Evolutionary conservation across 2,329 filamentous ascomycete genomes (phyloP), one percentile per base, ranked within the genome.

Genomic region (Zopfia rhizophila): DNA sequence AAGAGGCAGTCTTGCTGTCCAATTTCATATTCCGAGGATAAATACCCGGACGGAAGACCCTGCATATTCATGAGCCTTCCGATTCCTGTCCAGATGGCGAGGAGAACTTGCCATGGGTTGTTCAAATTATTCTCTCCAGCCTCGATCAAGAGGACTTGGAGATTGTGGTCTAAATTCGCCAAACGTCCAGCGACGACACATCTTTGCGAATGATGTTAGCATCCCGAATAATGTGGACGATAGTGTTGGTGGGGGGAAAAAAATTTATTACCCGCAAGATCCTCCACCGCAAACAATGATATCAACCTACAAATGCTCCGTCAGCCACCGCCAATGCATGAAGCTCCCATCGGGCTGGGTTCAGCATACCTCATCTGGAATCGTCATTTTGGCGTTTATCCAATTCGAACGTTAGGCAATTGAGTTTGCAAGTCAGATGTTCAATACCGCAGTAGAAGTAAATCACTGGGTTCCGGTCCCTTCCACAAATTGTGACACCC

Each of bases 21-120:
- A 90, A 68, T 72, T 90, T 85, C 87, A 89, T 90, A 74, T 91
- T 91, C 32, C 79, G 76, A n/a, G 88, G 88, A 72, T 87, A 91
- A 68, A 91, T 87, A 42, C 86, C 88, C 3, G 87, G 88, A 5
- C 87, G 83, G 73, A 82, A 90, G 10, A 91, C 87, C 84, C 82
- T 77, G 21, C 11, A 24, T 21, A 30, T 36, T 5, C 31, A 23
- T 46, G 7, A 47, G 30, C 25, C n/a, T 23, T 24, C n/a, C n/a
- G n/a, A n/a, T n/a, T n/a, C n/a, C n/a, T n/a, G n/a, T 31, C 7
- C 22, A 28, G 3, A 12, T 12, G 4, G 18, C 16, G 4, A 31
- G 38, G 16, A 19, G n/a, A 3, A 19, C 40, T 42, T 52, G 75
- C 79, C 81, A 90, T 70, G 87, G 87, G 66, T 91, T 90, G 75